Base-by-base conservation (phyloP, 2,329 filamentous ascomycete genomes). In the Stagonosporopsis rhizophila region DNA sequence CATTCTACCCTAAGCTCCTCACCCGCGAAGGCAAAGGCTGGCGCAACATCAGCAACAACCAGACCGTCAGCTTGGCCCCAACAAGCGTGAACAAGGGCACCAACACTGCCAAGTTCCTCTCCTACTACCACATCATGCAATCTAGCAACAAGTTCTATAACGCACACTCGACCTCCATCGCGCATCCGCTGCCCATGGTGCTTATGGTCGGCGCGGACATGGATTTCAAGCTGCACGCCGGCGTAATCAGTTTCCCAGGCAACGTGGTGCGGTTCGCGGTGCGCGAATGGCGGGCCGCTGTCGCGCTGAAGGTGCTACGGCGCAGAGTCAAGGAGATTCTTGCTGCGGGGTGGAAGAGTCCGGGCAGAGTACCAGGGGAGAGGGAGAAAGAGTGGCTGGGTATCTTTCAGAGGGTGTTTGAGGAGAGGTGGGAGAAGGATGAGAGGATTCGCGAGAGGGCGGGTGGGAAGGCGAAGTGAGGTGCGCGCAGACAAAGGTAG, bases 111-210 rank as follows among this genome's bases (percentile, higher is more conserved):
- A 89, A 87, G 69, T 98, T 91, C 87, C 80, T 99, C 40, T 95
- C 91, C 0, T 99, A 96, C 75, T 98, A 98, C 78, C 90, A 96
- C 74, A 96, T 98, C 62, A 96, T 98, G 91, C 93, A 97, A 75
- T 89, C 90, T 2, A 92, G 81, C 79, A 91, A 88, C 83, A 84
- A 83, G 58, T 88, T 89, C 67, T 91, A 94, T 64, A 96, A 96
- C 62, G 95, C 95, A 0, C 93, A 97, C 64, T 59, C 77, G 51
- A 66, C 78, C 2, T 91, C 89, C 11, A 86, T 88, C 1, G 87
- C 89, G 1, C 89, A 96, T 41, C 89, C 92, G 39, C 90, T 97
- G 62, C 87, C 92, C 2, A 68, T 76, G 66, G 59, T 75, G 15
- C 79, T 99, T 25, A 83, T 97, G 48, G 95, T 92, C 56, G 95